Evolutionary conservation across 768 basidiomycete genomes (phyloP), one percentile per base, ranked within the genome.

Genomic region (Gymnopilus dilepis): DNA sequence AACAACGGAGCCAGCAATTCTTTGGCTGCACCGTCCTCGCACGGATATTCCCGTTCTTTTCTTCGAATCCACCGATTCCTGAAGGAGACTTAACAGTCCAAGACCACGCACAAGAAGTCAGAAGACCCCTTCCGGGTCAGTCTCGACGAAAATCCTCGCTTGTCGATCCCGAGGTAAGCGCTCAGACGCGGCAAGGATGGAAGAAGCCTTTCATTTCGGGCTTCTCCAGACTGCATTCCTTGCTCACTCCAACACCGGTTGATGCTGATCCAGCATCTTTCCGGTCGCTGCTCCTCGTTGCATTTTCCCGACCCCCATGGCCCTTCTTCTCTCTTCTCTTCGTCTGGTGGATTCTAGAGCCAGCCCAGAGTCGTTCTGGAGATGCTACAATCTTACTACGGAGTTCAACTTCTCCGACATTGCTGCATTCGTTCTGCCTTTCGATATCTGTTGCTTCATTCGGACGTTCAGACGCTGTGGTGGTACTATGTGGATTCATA

Each of bases 221-320:
- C 26, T 31, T 50, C 26, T 28, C 12, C 15, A 0, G n/a, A n/a
- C n/a, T n/a, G n/a, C n/a, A n/a, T n/a, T n/a, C 4, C 19, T 50
- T 50, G 28, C 47, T 30, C 30, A 50, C 28, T n/a, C 47, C 47
- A 45, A n/a, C 43, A 50, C 47, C 47, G 47, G 47, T 17, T 28
- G 13, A 19, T n/a, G 28, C 9, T 31, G 28, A 30, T 50, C 26
- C 26, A 28, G 4, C 28, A 50, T 50, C 47, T 50, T 30, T 50
- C 47, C 47, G 47, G 30, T 9, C 5, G 6, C 19, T 41, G 19
- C 15, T 17, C 19, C 17, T n/a, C 17, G 15, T 1, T 41, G 8
- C 15, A 41, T 41, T 17, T 37, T 7, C 11, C 22, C 41, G 41
- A 42, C n/a, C n/a, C n/a, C n/a, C n/a, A n/a, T n/a, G n/a, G n/a